Base-by-base conservation (phyloP, 371 early-diverging fungal species). In the Fennellomyces sp. region DNA sequence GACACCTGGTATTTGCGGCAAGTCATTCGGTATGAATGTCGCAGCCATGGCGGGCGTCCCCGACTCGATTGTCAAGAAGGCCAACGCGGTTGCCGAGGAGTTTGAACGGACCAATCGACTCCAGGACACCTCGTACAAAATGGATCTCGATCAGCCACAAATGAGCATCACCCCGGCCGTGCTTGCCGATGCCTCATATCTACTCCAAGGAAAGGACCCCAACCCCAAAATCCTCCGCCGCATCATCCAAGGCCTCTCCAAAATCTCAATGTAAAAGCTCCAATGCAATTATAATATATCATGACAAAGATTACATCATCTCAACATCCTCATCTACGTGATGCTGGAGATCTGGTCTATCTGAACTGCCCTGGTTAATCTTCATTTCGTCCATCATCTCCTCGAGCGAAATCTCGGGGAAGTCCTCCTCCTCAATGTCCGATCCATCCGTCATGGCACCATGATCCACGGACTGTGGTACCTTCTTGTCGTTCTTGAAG, bases 21-120 rank as follows among this genome's bases (percentile, higher is more conserved):
- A 93, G 65, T 86, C 87, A 11, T 75, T 75, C 71, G 97, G 97
- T 56, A 91, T 97, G 88, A 92, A 96, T 62, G 95, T 97, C 0
- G 99, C 99, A 0, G 87, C 79, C 23, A 94, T 99, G 92, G 99
- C 99, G 0, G 97, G 97, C 12, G 87, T 99, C 5, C 97, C 98
- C 0, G 30, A 56, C 19, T 45, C 53, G 5, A 68, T 89, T 29
- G 76, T 88, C 8, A 69, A 74, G n/a, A 71, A 84, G 23, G 96
- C 96, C 6, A 83, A 83, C 23, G 60, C 56, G 5, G 80, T 90
- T 36, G 94, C 95, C 0, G 79, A 85, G 12, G 64, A 87, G 41
- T 93, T 94, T 60, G 94, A 96, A 63, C 61, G 57, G 11, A 52
- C 53, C 0, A 74, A 76, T 50, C 65, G 72, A n/a, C 26, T 68